Evolutionary conservation across 768 basidiomycete genomes (phyloP), one percentile per base, ranked within the genome.

Genomic region (Russula griseocarnosa): DNA sequence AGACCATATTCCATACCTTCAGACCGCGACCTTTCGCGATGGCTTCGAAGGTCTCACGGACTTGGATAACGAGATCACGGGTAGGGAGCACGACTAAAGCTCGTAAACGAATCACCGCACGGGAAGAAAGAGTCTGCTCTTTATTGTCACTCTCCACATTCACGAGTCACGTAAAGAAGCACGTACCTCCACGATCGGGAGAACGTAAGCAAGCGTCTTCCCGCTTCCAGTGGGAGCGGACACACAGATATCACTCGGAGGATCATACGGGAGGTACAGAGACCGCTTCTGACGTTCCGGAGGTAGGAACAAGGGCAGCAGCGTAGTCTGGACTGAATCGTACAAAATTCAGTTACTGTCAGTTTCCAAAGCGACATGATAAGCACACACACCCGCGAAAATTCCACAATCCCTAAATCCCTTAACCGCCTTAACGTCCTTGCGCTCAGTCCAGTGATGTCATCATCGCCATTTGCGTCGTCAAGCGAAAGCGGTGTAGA

Each of bases 221-320:
- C 97, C 97, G 69, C 94, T 97, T 26, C 97, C 97, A 0, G 97
- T 99, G 0, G 97, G 97, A 1, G 97, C 97, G 9, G 94, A 97
- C 14, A 96, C 90, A 69, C 94, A 95, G 14, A 94, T 81, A 74
- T 99, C 97, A 30, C 81, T 81, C 30, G 86, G 86, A 40, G 83
- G 80, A 61, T 81, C 72, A 69, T 83, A 86, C 0, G 91, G 86
- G 49, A 80, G 76, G 70, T 92, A 92, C 11, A 94, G 74, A 1
- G 78, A 73, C 55, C 77, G 73, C 46, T 80, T 73, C 5, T 73
- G 68, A 10, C 72, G 67, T 20, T 79, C 71, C 54, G 76, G 56
- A 18, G 81, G 79, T 16, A 95, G 81, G 0, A 98, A 79, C 71
- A 93, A 85, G 1, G 96, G 95, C 0, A 98, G 75, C 14, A 98